phyloP scores from a whole-genome alignment of 805 yeast species.

The Suhomyces tanzawaensis region DNA sequence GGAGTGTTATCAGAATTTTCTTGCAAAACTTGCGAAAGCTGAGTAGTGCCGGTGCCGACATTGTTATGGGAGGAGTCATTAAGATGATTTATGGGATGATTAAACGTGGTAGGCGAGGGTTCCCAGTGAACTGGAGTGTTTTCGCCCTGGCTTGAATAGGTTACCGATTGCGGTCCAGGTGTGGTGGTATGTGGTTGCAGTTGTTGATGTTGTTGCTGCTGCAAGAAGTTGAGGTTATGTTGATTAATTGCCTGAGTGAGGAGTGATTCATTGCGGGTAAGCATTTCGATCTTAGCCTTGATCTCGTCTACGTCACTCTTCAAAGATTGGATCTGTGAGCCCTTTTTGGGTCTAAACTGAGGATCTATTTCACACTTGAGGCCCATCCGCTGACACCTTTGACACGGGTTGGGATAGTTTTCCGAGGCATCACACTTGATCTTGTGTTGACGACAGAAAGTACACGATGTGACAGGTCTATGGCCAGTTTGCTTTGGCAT shows the following conservation, averaged over 20 bases:
- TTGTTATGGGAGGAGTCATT: slow-evolving; percentile 15
- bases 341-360: slow-evolving; percentile 85
- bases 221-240: slow-evolving; percentile 33
- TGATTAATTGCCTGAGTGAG: slow-evolving; percentile 62
- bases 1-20: slow-evolving; percentile 34
- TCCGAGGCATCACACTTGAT: slow-evolving; percentile 90
- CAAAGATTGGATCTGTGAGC: slow-evolving; percentile 81
- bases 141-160: slow-evolving; percentile 8
- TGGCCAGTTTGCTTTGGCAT: slow-evolving; percentile 44
- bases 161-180: not conserved
- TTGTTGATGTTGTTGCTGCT: slow-evolving; percentile 16
- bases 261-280: slow-evolving; percentile 61
- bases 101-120: slow-evolving; percentile 4
- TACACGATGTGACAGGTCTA: slow-evolving; percentile 89
- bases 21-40: slow-evolving; percentile 20
- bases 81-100: slow-evolving; percentile 4
- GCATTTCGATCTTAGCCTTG: slow-evolving; percentile 65
- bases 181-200: slow-evolving; percentile 1
- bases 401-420: slow-evolving; percentile 76
- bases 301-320: slow-evolving; percentile 83
- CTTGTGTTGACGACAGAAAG: slow-evolving; percentile 92
- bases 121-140: not conserved
- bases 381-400: slow-evolving; percentile 77
- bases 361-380: slow-evolving; percentile 88
- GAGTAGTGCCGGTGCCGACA: slow-evolving; percentile 9